Base-by-base conservation (phyloP, 1,139 yeast species). In the Wickerhamiella pararugosa region DNA sequence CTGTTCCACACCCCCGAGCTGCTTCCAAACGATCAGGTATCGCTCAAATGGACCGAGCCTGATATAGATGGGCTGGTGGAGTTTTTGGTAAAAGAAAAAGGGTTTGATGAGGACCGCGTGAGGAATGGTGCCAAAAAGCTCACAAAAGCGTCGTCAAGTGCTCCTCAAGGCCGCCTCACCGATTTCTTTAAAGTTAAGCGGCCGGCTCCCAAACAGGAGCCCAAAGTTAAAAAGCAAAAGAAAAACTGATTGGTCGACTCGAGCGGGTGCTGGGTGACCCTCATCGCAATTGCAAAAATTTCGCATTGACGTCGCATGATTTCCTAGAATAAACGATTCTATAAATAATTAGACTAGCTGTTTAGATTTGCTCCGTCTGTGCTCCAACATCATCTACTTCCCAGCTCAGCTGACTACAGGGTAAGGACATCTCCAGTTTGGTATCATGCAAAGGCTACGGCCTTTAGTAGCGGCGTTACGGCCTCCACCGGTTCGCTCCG, bases 401-500 rank as follows among this genome's bases (percentile, higher is more conserved):
- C 21, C 21, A 15, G 21, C 21, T 15, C 21, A 15, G 21, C 21
- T 15, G 21, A 15, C 21, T 15, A 15, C 21, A 15, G 21, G 21
- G 21, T 15, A 15, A 15, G 21, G 21, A 15, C 21, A 15, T 15
- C 21, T 15, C 21, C 21, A 15, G 21, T 15, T 15, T 15, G 21
- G 21, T 15, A 15, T 15, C 21, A 15, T 15, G 21, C 21, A 15
- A 15, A 15, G 21, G 21, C 21, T 15, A 15, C 21, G 21, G 21
- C 21, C 21, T 15, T 15, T 15, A 15, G 21, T 15, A 15, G 21
- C 21, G 1, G 93, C 79, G 40, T 66, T 64, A 7, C 71, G 71
- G 79, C 83, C 76, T 49, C 77, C 74, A 1, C 97, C 97, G 49
- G 87, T 80, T 58, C 90, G 84, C 61, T 90, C 97, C 0, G 98